These are phyloP conservation scores for Termitomyces bulborhizus DNA, from an alignment of 768 basidiomycete species.

Conservation along the genomic window DNA sequence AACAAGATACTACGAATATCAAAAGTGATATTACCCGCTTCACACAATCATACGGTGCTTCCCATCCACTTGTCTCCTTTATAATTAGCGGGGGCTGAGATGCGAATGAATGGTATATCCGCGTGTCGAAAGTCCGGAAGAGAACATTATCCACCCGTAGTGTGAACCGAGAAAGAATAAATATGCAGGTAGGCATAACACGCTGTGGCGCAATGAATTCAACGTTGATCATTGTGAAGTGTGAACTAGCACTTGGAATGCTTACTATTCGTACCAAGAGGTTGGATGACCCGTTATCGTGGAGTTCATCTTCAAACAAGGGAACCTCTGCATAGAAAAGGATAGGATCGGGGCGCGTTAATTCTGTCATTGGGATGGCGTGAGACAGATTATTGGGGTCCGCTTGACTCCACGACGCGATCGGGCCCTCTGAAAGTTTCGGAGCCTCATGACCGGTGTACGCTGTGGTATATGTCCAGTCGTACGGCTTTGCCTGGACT, in stretches of 20 bases:
- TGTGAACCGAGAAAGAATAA: constrained; percentile 87
- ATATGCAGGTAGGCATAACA: constrained; percentile 94
- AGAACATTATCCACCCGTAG: constrained; percentile 93
- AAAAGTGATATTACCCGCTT: constrained; percentile 45
- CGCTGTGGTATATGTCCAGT: constrained; percentile 96
- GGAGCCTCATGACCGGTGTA: constrained; percentile 59
- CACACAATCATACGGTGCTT: constrained; percentile 80
- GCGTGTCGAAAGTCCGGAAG: constrained; percentile 84
- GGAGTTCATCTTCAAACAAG: constrained; percentile 93
- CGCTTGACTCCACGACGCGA: constrained; percentile 42
- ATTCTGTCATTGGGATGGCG: constrained; percentile 75
- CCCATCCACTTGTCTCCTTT: constrained; percentile 84
- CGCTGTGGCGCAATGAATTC: constrained; percentile 44
- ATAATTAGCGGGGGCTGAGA: constrained; percentile 58
- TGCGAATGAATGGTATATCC: constrained; percentile 81
- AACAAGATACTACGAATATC: background rate
- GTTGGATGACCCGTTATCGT: constrained; percentile 91
- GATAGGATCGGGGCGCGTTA: constrained; percentile 90
- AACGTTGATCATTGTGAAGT: background rate
- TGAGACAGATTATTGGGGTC: constrained; percentile 54
- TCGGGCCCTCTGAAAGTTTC: constrained; percentile 11
- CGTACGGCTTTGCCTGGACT: constrained; percentile 78
- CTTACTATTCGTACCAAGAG: constrained; percentile 83
- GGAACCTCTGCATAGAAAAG: constrained; percentile 97
- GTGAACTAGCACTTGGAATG: constrained; percentile 10